A percentile compares a stretch with the other conserved stretches of the same genome.
These are phyloP conservation scores for Pyrenophora seminiperda DNA, from an alignment of 2,329 filamentous ascomycete species.

Conservation along the genomic window DNA sequence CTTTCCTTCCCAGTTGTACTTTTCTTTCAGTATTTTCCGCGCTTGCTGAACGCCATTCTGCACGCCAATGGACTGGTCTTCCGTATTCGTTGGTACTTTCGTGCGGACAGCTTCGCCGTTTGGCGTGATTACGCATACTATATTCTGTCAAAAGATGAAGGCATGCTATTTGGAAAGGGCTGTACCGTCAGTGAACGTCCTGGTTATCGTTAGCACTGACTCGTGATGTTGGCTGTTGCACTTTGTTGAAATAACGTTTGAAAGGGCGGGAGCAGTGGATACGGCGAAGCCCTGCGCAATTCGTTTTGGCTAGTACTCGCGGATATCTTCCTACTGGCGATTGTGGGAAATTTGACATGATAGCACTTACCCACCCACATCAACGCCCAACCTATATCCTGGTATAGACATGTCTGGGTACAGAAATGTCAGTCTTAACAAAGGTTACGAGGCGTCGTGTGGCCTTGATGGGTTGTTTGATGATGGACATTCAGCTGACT, in stretches of 20 bases:
- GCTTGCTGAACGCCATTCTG: constrained; percentile 54
- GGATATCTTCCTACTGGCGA: background rate
- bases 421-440: background rate
- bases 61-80: constrained; percentile 56
- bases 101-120: constrained; percentile 52
- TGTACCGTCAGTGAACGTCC: constrained; percentile 54
- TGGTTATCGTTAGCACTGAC: constrained; percentile 20
- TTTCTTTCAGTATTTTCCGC: constrained; percentile 46
- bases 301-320: constrained; percentile 3
- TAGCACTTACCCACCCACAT: constrained; percentile 43
- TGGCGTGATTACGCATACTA: constrained; percentile 54
- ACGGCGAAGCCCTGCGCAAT: background rate
- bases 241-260: background rate
- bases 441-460: background rate
- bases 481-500: background rate
- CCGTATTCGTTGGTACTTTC: constrained; percentile 54
- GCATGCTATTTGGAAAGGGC: background rate
- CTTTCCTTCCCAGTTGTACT: constrained; percentile 51
- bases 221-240: background rate
- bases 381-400: constrained; percentile 42
- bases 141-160: background rate
- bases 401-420: constrained; percentile 10
- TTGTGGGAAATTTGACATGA: background rate
- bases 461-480: background rate
- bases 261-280: background rate